A percentile compares a stretch with the other conserved stretches of the same genome.
Evolutionary conservation across 306 rosid species (phyloP).

Genomic region (Prosopis cineraria): DNA sequence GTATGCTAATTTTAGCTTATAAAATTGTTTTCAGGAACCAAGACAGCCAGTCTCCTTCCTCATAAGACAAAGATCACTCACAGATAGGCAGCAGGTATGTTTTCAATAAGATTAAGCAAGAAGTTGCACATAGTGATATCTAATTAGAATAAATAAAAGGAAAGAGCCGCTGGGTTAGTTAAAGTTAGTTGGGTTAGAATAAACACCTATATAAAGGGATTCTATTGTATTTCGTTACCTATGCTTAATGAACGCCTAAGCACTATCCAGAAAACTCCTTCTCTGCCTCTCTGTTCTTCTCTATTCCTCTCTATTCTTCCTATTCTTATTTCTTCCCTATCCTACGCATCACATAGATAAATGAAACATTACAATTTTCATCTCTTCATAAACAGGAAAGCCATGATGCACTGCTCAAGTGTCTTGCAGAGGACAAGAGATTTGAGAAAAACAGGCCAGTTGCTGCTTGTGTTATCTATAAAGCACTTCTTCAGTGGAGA

Average conservation of each 20-base stretch:
- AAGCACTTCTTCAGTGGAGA: conserved; percentile 88
- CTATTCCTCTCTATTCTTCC: too few species aligned
- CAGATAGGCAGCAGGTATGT: conserved; percentile 85
- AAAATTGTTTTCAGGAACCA: conserved; percentile 58
- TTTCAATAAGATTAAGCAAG: conserved; percentile 15
- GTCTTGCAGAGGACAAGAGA: conserved; percentile 65
- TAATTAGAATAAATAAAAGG: too few species aligned
- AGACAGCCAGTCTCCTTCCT: conserved; percentile 49
- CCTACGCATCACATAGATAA: too few species aligned
- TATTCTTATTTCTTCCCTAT: too few species aligned
- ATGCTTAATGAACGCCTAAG: too few species aligned
- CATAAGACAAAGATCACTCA: conserved; percentile 74
- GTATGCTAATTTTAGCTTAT: conserved; percentile 20
- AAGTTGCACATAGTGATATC: background rate
- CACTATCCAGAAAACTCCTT: too few species aligned
- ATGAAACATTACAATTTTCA: conserved; percentile 28
- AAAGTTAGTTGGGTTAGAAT: too few species aligned
- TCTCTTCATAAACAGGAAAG: conserved; percentile 62
- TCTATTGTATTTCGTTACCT: too few species aligned
- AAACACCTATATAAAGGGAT: too few species aligned
- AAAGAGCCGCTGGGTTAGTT: too few species aligned
- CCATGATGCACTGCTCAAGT: conserved; percentile 80
- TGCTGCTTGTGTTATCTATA: conserved; percentile 72
- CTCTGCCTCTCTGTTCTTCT: too few species aligned
- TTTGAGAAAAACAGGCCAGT: conserved; percentile 79